Evolutionary conservation across 306 rosid species (phyloP).

Genomic region (Heteromeles arbutifolia): DNA sequence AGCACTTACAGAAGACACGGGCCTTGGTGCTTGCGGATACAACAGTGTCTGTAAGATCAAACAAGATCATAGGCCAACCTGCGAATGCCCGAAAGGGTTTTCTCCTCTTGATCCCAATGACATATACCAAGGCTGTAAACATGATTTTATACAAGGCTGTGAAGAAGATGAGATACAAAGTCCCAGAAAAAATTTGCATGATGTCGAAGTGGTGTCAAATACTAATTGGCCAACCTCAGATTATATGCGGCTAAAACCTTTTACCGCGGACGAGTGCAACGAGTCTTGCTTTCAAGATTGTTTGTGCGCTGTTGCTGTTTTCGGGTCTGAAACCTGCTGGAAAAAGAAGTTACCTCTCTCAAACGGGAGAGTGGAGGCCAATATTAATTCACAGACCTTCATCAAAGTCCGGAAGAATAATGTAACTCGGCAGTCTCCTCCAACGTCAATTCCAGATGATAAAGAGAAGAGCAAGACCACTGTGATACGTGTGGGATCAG

Average conservation of each 20-base stretch:
- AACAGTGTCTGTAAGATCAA: conserved; percentile 33
- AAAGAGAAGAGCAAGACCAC: background rate
- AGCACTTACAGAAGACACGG: background rate
- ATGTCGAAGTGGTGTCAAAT: background rate
- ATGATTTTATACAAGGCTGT: conserved; percentile 14
- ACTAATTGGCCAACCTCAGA: conserved; percentile 27
- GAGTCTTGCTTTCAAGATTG: conserved; percentile 27
- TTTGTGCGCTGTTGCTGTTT: conserved; percentile 26
- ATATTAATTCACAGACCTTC: background rate
- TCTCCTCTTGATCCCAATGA: conserved; percentile 18
- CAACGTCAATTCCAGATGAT: background rate
- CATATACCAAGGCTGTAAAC: conserved; percentile 9
- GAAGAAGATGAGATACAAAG: background rate
- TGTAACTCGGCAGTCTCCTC: background rate
- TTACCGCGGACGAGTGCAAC: conserved; percentile 8
- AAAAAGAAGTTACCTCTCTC: conserved; percentile 44
- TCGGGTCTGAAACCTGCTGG: conserved; percentile 7
- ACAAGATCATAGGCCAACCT: conserved; percentile 9
- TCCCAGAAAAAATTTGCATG: background rate
- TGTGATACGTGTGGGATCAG: background rate
- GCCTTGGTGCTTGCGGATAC: conserved; percentile 38
- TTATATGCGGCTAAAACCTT: background rate
- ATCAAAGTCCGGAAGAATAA: conserved; percentile 2
- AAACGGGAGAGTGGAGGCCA: conserved; percentile 21
- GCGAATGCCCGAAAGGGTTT: conserved; percentile 21